A percentile compares a stretch with the other conserved stretches of the same genome.
Evolutionary conservation across 2,329 filamentous ascomycete genomes (phyloP).

Genomic region (Akanthomyces uredinophilus): DNA sequence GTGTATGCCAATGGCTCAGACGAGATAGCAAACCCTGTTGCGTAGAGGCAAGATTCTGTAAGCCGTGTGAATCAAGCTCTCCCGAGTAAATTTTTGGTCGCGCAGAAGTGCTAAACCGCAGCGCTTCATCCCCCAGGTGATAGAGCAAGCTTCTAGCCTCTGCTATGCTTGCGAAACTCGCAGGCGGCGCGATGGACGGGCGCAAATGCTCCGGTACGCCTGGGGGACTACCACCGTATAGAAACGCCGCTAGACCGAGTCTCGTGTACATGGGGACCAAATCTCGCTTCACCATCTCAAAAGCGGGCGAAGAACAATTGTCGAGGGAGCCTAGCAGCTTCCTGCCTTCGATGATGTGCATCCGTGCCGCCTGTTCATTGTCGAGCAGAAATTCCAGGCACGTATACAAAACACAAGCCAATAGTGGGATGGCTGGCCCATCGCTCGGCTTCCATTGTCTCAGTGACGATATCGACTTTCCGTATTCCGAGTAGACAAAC

Average conservation of each 20-base stretch:
- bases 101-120: constrained; percentile 31
- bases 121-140: constrained; percentile 34
- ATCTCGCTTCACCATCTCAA: constrained; percentile 35
- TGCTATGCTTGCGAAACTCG: constrained; percentile 29
- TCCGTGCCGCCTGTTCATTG: constrained; percentile 40
- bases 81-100: constrained; percentile 24
- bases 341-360: constrained; percentile 40
- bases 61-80: constrained; percentile 20
- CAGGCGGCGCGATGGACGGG: constrained; percentile 26
- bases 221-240: constrained; percentile 34
- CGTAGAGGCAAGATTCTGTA: constrained; percentile 24
- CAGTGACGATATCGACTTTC: constrained; percentile 41
- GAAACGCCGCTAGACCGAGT: constrained; percentile 36
- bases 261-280: constrained; percentile 41
- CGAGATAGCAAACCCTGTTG: constrained; percentile 30
- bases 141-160: constrained; percentile 30
- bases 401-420: constrained; percentile 47
- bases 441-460: constrained; percentile 30
- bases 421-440: constrained; percentile 31
- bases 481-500: constrained; percentile 36
- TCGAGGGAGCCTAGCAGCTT: constrained; percentile 34
- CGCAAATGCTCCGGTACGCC: constrained; percentile 33
- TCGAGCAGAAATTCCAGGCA: constrained; percentile 51
- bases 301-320: constrained; percentile 23
- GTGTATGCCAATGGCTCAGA: constrained; percentile 26